Conservation (phyloP, 331 rosid genomes). For the Pyracantha coccinea region DNA sequence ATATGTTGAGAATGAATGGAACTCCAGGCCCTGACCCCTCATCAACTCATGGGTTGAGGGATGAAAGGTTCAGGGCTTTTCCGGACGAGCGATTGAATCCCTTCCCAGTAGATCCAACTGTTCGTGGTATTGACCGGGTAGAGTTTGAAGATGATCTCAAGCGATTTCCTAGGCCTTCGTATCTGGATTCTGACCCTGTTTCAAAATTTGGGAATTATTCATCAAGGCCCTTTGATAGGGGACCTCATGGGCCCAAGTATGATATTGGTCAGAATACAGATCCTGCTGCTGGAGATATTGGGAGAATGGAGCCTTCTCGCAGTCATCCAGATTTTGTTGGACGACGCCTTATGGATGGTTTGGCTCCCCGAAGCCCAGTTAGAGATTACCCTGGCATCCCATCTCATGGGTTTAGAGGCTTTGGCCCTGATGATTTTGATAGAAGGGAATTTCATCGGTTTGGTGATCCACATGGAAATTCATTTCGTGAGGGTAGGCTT, state of each 20-base stretch:
- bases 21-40: conserved; percentile 30
- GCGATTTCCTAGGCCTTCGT: conserved; percentile 56
- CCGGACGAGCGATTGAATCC: conserved; percentile 32
- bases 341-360: conserved; percentile 50
- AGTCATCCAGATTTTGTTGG: conserved; percentile 49
- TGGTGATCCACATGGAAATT: conserved; percentile 51
- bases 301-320: conserved; percentile 35
- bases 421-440: conserved; percentile 66
- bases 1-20: conserved; percentile 27
- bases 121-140: conserved; percentile 28
- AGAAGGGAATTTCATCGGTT: conserved; percentile 57
- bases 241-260: conserved; percentile 23
- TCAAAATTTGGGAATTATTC: conserved; percentile 41
- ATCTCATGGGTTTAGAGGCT: conserved; percentile 48
- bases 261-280: conserved; percentile 30
- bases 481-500: conserved; percentile 61
- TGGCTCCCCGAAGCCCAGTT: conserved; percentile 58
- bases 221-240: conserved; percentile 46
- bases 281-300: conserved; percentile 33
- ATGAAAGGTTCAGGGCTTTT: conserved; percentile 61
- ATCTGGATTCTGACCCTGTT: conserved; percentile 46
- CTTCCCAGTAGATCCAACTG: conserved; percentile 24
- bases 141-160: conserved; percentile 66
- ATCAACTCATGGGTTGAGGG: conserved; percentile 35
- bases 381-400: conserved; percentile 54